These are phyloP conservation scores for Moesziomyces sp. DNA, from an alignment of 1,284 basidiomycete species.

Conservation along the genomic window DNA sequence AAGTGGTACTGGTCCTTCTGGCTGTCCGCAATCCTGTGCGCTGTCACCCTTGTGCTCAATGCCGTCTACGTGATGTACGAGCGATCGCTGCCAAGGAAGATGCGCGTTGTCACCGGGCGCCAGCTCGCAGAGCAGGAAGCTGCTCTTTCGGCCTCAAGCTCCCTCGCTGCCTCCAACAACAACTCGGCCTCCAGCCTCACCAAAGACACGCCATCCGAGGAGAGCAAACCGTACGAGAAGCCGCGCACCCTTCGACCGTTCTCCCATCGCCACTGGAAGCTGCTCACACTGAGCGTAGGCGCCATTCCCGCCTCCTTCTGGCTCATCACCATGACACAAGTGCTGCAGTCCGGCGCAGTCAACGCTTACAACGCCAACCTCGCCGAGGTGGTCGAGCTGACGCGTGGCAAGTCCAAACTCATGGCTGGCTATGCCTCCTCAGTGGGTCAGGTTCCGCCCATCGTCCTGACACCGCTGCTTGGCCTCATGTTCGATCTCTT, in stretches of 20 bases:
- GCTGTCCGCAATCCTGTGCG: conserved; percentile 66
- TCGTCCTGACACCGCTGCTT: conserved; percentile 69
- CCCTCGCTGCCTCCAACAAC: conserved; percentile 1
- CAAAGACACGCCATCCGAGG: conserved; percentile 7
- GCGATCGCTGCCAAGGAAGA: conserved; percentile 61
- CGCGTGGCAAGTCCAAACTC: conserved; percentile 68
- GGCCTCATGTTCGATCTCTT: conserved; percentile 58
- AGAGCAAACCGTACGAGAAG: not conserved
- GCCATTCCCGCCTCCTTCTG: conserved; percentile 61
- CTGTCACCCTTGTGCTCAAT: conserved; percentile 57
- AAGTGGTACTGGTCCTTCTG: conserved; percentile 69
- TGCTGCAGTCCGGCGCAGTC: conserved; percentile 68
- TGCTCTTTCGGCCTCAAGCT: not conserved
- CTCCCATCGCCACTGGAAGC: conserved; percentile 9
- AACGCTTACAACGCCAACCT: conserved; percentile 68
- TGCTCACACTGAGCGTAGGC: conserved; percentile 18
- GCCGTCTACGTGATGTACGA: conserved; percentile 67
- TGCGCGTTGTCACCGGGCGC: conserved; percentile 58
- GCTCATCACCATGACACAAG: conserved; percentile 58
- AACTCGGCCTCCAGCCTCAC: conserved; percentile 7
- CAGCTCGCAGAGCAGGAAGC: conserved; percentile 21
- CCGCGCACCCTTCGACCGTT: conserved; percentile 8
- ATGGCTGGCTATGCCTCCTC: conserved; percentile 70
- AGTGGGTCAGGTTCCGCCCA: conserved; percentile 69
- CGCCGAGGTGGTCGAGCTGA: conserved; percentile 69